Percentiles rank a stretch among this genome's conserved stretches.
Evolutionary conservation across 75 land plant genomes (phyloP).

Genomic region (Pinus albicaulis): DNA sequence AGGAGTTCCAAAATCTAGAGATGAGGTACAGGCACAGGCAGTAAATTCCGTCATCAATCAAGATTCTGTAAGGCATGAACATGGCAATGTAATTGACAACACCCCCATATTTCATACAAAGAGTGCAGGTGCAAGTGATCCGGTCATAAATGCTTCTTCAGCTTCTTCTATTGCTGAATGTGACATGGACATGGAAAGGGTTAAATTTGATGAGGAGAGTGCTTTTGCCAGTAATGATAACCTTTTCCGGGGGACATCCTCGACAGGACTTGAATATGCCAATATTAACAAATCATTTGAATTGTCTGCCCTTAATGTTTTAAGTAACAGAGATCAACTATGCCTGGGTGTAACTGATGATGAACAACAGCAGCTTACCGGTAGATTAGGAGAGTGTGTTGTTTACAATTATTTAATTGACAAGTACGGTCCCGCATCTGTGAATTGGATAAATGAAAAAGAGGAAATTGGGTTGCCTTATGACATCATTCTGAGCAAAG

Average conservation of each 20-base stretch:
- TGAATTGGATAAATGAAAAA: conserved; percentile 77
- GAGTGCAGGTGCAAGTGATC: background rate
- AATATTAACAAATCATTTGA: background rate
- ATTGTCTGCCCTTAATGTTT: background rate
- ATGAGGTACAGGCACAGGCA: background rate
- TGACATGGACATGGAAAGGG: background rate
- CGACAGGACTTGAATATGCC: background rate
- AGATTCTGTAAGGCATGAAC: background rate
- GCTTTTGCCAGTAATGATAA: background rate
- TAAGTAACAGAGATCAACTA: conserved; percentile 28
- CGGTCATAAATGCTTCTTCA: background rate
- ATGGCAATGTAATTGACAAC: background rate
- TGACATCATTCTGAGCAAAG: conserved; percentile 52
- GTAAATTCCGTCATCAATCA: background rate
- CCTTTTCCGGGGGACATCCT: conserved; percentile 1
- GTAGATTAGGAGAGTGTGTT: conserved; percentile 65
- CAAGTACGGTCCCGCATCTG: conserved; percentile 34
- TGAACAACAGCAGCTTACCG: conserved; percentile 42
- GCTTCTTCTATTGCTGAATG: background rate
- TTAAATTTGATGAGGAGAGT: background rate
- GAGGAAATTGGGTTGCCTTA: conserved; percentile 80
- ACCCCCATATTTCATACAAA: background rate
- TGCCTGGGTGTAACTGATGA: conserved; percentile 17
- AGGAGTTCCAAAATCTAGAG: conserved; percentile 37
- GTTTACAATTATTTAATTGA: conserved; percentile 62